Conservation (phyloP, 2,329 filamentous ascomycete genomes). For the Akanthomyces muscarius region DNA sequence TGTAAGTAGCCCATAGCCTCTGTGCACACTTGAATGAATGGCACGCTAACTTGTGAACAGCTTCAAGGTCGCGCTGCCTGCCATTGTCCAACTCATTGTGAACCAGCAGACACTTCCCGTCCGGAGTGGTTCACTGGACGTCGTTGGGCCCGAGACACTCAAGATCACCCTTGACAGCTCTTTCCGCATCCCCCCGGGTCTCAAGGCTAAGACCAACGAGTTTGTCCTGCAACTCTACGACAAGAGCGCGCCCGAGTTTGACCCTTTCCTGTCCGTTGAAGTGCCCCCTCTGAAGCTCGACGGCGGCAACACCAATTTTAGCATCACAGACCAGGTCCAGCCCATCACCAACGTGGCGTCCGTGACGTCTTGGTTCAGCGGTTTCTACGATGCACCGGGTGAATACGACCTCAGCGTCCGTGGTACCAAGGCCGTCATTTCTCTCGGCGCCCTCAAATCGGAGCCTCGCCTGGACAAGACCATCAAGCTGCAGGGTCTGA, state of each 20-base stretch:
- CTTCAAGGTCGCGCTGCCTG: constrained; percentile 44
- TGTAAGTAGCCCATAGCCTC: constrained; percentile 2
- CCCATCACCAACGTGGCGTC: constrained; percentile 36
- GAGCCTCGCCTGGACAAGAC: constrained; percentile 38
- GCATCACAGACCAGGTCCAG: constrained; percentile 33
- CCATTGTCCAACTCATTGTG: constrained; percentile 43
- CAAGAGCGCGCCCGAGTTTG: constrained; percentile 30
- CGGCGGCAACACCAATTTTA: constrained; percentile 35
- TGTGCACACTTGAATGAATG: neutral
- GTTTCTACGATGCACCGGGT: constrained; percentile 35
- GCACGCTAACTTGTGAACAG: constrained; percentile 25
- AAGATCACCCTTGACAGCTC: constrained; percentile 35
- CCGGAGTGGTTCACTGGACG: constrained; percentile 31
- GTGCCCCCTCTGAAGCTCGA: constrained; percentile 32
- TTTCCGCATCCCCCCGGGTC: constrained; percentile 31
- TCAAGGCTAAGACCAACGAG: constrained; percentile 35
- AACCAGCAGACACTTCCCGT: constrained; percentile 39
- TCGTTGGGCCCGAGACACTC: constrained; percentile 30
- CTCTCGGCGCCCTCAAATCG: constrained; percentile 38
- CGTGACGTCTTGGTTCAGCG: constrained; percentile 36
- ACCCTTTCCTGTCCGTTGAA: constrained; percentile 23
- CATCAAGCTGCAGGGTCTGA: constrained; percentile 36
- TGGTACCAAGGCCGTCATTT: constrained; percentile 32
- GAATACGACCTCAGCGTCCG: constrained; percentile 35
- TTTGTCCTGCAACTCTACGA: constrained; percentile 40